These are phyloP conservation scores for Neopestalotiopsis sp. DNA, from an alignment of 2,329 filamentous ascomycete genomes.

Conservation along the genomic window DNA sequence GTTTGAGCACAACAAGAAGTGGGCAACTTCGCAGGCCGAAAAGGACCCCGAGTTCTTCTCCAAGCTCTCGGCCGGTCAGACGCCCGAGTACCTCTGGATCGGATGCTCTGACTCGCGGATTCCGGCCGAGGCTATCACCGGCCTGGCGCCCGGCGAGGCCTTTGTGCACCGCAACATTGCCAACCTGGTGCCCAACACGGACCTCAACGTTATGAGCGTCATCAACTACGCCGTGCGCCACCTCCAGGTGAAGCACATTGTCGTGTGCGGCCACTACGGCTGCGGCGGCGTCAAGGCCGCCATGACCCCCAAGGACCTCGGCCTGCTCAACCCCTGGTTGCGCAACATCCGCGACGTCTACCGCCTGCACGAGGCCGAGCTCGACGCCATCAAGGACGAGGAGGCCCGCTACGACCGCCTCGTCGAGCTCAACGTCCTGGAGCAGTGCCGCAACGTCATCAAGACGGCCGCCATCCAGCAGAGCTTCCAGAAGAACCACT, in stretches of 20 bases:
- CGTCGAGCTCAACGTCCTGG: slow-evolving; percentile 82
- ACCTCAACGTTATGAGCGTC: slow-evolving; percentile 81
- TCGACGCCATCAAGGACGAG: slow-evolving; percentile 67
- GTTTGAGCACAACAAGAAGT: slow-evolving; percentile 72
- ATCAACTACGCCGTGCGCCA: slow-evolving; percentile 87
- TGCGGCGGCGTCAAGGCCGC: slow-evolving; percentile 80
- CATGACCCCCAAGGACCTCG: slow-evolving; percentile 73
- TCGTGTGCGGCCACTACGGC: slow-evolving; percentile 81
- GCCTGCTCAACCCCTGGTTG: slow-evolving; percentile 76
- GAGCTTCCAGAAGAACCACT: slow-evolving; percentile 66
- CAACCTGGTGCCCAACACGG: slow-evolving; percentile 81
- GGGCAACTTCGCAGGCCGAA: slow-evolving; percentile 64
- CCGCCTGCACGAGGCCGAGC: slow-evolving; percentile 72
- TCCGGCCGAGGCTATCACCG: slow-evolving; percentile 87
- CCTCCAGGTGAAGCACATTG: slow-evolving; percentile 80
- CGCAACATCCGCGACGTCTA: slow-evolving; percentile 78
- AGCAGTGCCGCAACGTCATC: slow-evolving; percentile 79
- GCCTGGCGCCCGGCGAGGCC: slow-evolving; percentile 84
- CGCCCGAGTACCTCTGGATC: slow-evolving; percentile 82
- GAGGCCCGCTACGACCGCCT: slow-evolving; percentile 70
- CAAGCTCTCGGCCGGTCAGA: slow-evolving; percentile 68
- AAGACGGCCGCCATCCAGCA: slow-evolving; percentile 83
- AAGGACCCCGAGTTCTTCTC: slow-evolving; percentile 70
- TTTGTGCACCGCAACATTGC: slow-evolving; percentile 97
- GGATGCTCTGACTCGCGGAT: slow-evolving; percentile 91